These are phyloP conservation scores for Chaetomium tenue DNA, from an alignment of 495 filamentous ascomycete species.

Conservation along the genomic window DNA sequence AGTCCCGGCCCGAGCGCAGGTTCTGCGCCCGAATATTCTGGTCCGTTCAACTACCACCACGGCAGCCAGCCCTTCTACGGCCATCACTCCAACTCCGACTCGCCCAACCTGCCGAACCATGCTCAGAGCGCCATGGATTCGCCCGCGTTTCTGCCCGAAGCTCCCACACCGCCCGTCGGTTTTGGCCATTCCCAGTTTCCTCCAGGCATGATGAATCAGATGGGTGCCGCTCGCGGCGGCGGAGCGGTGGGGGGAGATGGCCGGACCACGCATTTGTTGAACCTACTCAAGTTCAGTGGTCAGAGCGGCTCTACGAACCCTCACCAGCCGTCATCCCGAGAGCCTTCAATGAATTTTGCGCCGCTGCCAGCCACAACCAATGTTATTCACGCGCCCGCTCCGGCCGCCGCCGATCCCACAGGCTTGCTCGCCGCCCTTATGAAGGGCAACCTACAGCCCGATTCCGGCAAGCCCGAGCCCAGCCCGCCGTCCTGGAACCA, in stretches of 20 bases:
- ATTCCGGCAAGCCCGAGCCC: slow-evolving; percentile 40
- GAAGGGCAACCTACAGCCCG: slow-evolving; percentile 46
- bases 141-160: slow-evolving; percentile 47
- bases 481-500: slow-evolving; percentile 39
- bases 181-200: slow-evolving; percentile 44
- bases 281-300: slow-evolving; percentile 81
- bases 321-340: slow-evolving; percentile 25
- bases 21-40: slow-evolving; percentile 26
- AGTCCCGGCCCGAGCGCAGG: slow-evolving; percentile 28
- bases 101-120: slow-evolving; percentile 30
- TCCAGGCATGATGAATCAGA: slow-evolving; percentile 42
- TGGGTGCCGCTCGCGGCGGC: slow-evolving; percentile 44
- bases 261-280: slow-evolving; percentile 71
- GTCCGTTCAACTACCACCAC: slow-evolving; percentile 37
- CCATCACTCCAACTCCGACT: slow-evolving; percentile 35
- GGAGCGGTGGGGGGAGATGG: slow-evolving; percentile 51
- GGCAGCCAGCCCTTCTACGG: slow-evolving; percentile 40
- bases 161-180: slow-evolving; percentile 48
- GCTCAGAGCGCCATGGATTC: slow-evolving; percentile 36
- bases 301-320: slow-evolving; percentile 36
- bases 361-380: slow-evolving; percentile 31
- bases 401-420: slow-evolving; percentile 46
- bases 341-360: slow-evolving; percentile 26
- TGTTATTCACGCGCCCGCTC: slow-evolving; percentile 49
- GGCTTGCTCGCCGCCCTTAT: slow-evolving; percentile 56